Evolutionary conservation across 163 green algal species (phyloP), one percentile per base, ranked within the genome.

Genomic region (Smithsoniella earleae): DNA sequence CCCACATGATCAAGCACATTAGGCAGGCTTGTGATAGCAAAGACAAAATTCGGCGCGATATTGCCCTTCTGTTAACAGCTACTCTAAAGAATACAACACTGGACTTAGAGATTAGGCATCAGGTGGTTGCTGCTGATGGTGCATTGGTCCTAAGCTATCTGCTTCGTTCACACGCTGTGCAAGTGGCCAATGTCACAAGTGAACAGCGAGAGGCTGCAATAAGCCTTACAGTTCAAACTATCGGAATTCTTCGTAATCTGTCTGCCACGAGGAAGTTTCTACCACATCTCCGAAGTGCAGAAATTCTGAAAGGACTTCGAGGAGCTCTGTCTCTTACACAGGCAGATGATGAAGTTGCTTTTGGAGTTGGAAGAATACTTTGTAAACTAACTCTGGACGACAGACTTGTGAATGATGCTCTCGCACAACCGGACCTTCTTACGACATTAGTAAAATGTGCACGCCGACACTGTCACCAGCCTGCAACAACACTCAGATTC

Each of bases 71-170:
- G 20, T 31, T 69, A 6, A 36, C 34, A n/a, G 58, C 58, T n/a
- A 36, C 34, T 10, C 58, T 69, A 30, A 69, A 69, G 58, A 69
- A 69, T 69, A 69, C 58, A 4, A 69, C 58, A 16, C 58, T 69
- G 18, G 25, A 69, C 43, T n/a, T 34, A 33, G 20, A 1, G 0
- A 64, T 36, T 34, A 30, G 58, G 31, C 25, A 43, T 5, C 58
- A 36, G 40, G 58, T 69, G 3, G 58, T 34, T n/a, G 5, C 10
- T 5, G 58, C 58, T n/a, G 34, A 69, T 38, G 58, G 58, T n/a
- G 27, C 25, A 4, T 31, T 33, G 58, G 58, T 69, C 30, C 58
- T 69, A 30, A 69, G 58, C 25, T 69, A 69, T 31, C 25, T 69
- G 16, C 58, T 69, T 5, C n/a, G 58, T 18, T 69, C 58, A 28